A percentile compares a stretch with the other conserved stretches of the same genome.
phyloP scores from a whole-genome alignment of 2,329 filamentous ascomycete genomes.

The Verticillium nubilum region DNA sequence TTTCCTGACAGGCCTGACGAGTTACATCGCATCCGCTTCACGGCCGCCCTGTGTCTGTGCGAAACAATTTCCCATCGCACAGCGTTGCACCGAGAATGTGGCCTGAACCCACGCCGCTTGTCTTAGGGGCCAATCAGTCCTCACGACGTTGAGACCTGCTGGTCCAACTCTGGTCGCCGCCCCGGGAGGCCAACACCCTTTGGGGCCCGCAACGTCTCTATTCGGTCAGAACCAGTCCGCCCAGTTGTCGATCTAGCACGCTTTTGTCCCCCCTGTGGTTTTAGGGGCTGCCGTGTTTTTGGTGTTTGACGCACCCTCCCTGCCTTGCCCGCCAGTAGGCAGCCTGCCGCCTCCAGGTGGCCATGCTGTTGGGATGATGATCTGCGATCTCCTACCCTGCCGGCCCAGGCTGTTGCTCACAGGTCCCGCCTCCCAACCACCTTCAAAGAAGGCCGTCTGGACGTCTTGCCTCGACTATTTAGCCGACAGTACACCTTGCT shows the following conservation, averaged over 20 bases:
- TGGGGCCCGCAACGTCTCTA: not conserved
- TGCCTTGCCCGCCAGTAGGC: not conserved
- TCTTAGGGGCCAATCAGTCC: not conserved
- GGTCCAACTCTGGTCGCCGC: not conserved
- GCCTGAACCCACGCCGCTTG: not conserved
- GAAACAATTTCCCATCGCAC: not conserved
- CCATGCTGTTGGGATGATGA: not conserved
- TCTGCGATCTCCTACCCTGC: not conserved
- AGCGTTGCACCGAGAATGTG: not conserved
- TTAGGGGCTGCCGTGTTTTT: not conserved
- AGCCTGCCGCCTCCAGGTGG: not conserved
- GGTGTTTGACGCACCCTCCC: not conserved
- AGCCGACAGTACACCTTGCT: not conserved
- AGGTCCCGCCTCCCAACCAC: not conserved
- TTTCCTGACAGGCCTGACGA: not conserved
- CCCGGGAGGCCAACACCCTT: not conserved
- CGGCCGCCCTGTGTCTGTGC: not conserved
- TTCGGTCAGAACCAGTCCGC: not conserved
- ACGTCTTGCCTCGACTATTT: not conserved
- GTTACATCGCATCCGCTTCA: not conserved
- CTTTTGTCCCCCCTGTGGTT: not conserved
- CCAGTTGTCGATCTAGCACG: constrained; percentile 1
- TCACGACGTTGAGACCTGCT: not conserved
- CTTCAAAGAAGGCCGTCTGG: not conserved
- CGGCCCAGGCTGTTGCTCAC: not conserved